Conservation (phyloP, 129 eudicot genomes). For the Centaurea solstitialis region DNA sequence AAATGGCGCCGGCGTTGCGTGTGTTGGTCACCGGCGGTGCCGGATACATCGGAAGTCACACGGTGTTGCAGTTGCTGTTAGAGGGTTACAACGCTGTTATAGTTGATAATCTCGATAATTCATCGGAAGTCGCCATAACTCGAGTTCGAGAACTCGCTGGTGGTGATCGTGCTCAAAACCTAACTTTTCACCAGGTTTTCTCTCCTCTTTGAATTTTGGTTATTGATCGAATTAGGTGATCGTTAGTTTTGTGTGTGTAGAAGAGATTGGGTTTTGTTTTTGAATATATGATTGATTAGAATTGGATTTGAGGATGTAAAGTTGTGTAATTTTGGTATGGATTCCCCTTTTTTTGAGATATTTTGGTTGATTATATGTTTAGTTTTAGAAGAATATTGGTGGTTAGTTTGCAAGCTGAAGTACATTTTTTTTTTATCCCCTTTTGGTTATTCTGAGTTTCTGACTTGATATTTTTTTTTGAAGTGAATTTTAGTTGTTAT, state of each 20-base stretch:
- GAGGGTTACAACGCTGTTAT: slow-evolving; percentile 65
- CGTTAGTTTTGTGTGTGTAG: no score
- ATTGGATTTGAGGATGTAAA: not conserved
- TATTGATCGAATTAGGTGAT: no score
- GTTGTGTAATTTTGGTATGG: not conserved
- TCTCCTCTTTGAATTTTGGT: not conserved
- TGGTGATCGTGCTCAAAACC: slow-evolving; percentile 52
- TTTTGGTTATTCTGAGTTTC: not conserved
- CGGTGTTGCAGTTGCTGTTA: slow-evolving; percentile 67
- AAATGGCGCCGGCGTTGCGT: slow-evolving; percentile 40
- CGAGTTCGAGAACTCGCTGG: slow-evolving; percentile 76
- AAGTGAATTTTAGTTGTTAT: not conserved
- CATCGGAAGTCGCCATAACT: slow-evolving; percentile 53
- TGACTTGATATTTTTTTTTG: no score
- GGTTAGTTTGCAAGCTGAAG: not conserved
- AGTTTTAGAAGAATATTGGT: not conserved
- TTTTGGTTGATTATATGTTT: not conserved
- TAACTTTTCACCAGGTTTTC: slow-evolving; percentile 66
- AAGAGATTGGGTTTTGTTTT: not conserved
- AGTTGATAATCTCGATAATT: slow-evolving; percentile 75
- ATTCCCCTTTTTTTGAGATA: not conserved
- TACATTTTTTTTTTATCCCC: not conserved
- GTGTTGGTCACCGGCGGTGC: slow-evolving; percentile 92
- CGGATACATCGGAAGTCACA: slow-evolving; percentile 89
- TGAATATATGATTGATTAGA: not conserved